Base-by-base conservation (phyloP, 371 early-diverging fungal species). In the Basidiobolus meristosporus region DNA sequence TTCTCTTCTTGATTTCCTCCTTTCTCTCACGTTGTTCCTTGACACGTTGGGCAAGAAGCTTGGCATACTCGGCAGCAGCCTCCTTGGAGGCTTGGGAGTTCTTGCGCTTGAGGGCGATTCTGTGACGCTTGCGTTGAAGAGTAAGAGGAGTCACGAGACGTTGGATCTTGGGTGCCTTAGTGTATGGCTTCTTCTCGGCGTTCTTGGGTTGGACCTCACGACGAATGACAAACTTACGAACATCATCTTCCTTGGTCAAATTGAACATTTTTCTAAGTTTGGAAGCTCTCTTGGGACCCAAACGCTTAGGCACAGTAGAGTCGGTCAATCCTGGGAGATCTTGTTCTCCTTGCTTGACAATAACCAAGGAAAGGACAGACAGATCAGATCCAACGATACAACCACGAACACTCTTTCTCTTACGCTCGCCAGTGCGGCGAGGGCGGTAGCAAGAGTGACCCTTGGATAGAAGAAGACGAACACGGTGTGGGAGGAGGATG, bases 371-470 rank as follows among this genome's bases (percentile, higher is more conserved):
- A 43, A 99, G 68, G 45, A 87, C 98, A 33, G 93, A 58, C 46
- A 95, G 81, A 64, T 98, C 98, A 52, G 80, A 64, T 42, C 77
- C 91, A 52, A 99, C 93, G 54, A 98, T 96, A 73, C 92, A 95
- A 57, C 98, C 98, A 48, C 98, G 87, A 54, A 98, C 97, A 32
- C 87, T 87, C 77, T 99, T 99, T 64, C 99, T 77, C 81, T 90
- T 90, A 63, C 98, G 91, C 69, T 93, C 93, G 63, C 98, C 98
- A 39, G 78, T 75, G 55, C 95, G 84, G 59, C 95, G 90, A 51
- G 89, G 83, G 59, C 95, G 87, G 80, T 90, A 99, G 77, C 98
- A 98, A 51, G 89, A 90, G 86, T 96, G 95, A 50, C 98, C 98
- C 72, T 91, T 82, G 53, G 77, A 74, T 52, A 82, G 66, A 52